These are phyloP conservation scores for Neonectria coccinea DNA, from an alignment of 2,329 filamentous ascomycete species.

Conservation along the genomic window DNA sequence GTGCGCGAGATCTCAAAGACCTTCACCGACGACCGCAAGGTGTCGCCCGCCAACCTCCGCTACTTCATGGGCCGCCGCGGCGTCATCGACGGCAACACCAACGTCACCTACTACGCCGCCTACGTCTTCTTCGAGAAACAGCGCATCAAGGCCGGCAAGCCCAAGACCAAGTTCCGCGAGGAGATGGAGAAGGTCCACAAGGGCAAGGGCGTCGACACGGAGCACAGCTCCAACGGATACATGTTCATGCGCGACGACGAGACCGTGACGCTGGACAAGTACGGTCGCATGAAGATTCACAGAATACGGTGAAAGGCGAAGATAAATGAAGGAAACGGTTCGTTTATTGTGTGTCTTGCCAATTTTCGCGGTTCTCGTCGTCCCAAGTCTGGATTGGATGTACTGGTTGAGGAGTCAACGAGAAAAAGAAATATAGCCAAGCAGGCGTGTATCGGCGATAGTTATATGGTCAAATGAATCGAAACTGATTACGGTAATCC, in stretches of 20 bases:
- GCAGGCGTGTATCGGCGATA: background rate
- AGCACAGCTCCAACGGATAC: slow-evolving; percentile 31
- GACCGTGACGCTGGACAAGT: slow-evolving; percentile 34
- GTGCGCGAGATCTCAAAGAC: slow-evolving; percentile 60
- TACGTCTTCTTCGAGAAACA: slow-evolving; percentile 72
- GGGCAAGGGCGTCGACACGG: slow-evolving; percentile 40
- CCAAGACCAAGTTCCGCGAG: slow-evolving; percentile 62
- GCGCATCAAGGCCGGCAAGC: slow-evolving; percentile 62
- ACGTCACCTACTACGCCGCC: slow-evolving; percentile 62
- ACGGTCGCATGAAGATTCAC: slow-evolving; percentile 34
- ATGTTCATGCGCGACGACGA: slow-evolving; percentile 24
- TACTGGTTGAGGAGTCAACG: background rate
- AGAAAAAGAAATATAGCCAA: too few relatives aligned
- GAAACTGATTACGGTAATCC: background rate
- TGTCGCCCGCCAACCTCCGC: slow-evolving; percentile 59
- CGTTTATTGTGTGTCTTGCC: background rate
- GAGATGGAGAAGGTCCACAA: slow-evolving; percentile 61
- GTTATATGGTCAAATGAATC: background rate
- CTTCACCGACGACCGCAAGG: slow-evolving; percentile 51
- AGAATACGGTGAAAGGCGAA: background rate
- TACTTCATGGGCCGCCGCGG: slow-evolving; percentile 65
- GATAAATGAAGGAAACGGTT: background rate
- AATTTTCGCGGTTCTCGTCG: background rate
- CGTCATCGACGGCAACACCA: slow-evolving; percentile 60
- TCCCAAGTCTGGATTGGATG: background rate